These are phyloP conservation scores for Tanozyma kutaoensis DNA, from an alignment of 805 yeast genomes.

Conservation along the genomic window DNA sequence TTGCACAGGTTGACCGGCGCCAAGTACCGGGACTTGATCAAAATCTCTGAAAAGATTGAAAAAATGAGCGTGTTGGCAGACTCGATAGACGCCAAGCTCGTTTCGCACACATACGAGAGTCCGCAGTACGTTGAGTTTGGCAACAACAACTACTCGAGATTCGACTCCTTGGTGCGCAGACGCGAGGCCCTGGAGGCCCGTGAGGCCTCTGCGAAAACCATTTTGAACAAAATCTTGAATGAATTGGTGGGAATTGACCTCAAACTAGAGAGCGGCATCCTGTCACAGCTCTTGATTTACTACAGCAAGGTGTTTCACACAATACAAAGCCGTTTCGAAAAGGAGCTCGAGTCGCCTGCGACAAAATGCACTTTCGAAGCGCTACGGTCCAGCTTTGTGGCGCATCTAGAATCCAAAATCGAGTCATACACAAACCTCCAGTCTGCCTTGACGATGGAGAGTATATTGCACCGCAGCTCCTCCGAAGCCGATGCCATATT, in stretches of 20 bases:
- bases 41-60: constrained; percentile 29
- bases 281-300: constrained; percentile 10
- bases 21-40: constrained; percentile 28
- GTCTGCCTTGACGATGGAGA: no score
- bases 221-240: constrained; percentile 16
- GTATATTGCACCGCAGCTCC: no score
- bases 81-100: constrained; percentile 10
- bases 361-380: no score
- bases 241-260: constrained; percentile 17
- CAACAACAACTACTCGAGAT: constrained; percentile 6
- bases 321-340: no score
- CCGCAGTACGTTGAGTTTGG: constrained; percentile 16
- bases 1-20: constrained; percentile 24
- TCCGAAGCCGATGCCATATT: no score
- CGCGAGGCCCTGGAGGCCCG: constrained; percentile 8
- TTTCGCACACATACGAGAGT: constrained; percentile 18
- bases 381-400: no score
- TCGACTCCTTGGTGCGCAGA: constrained; percentile 8
- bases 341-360: no score
- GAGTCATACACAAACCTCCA: no score
- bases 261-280: constrained; percentile 6
- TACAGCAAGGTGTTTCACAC: constrained; percentile 22
- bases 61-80: constrained; percentile 13
- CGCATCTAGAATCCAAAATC: no score
- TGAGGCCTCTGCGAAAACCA: constrained; percentile 8